Conservation (phyloP, 768 basidiomycete genomes). For the Tricholoma flavovirens region DNA sequence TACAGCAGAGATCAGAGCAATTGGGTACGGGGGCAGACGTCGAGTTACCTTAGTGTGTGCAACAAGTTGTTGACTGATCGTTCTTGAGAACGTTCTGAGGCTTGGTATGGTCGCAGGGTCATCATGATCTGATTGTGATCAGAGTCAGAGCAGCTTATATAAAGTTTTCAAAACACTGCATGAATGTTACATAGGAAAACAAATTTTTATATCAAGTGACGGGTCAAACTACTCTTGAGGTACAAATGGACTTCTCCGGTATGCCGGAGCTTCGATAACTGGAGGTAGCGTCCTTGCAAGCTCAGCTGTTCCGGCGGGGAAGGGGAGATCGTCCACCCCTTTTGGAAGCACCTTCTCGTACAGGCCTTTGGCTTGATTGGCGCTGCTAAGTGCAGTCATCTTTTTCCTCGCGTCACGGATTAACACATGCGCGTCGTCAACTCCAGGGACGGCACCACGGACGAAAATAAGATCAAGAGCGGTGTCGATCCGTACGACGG, state of each 20-base stretch:
- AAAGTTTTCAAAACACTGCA: background rate
- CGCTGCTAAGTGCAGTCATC: conserved; percentile 51
- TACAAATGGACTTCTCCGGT: conserved; percentile 73
- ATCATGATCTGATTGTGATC: conserved; percentile 5
- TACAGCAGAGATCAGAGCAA: background rate
- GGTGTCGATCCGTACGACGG: conserved; percentile 85
- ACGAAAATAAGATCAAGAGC: conserved; percentile 85
- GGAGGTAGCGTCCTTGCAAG: conserved; percentile 62
- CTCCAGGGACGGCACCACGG: conserved; percentile 85
- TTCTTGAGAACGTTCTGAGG: conserved; percentile 1
- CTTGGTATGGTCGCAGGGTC: conserved; percentile 2
- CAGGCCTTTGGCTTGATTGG: conserved; percentile 64
- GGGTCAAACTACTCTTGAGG: conserved; percentile 54
- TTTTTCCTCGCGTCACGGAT: conserved; percentile 90
- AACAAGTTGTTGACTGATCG: conserved; percentile 42
- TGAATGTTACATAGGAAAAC: background rate
- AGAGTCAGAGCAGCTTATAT: conserved; percentile 11
- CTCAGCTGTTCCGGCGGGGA: conserved; percentile 84
- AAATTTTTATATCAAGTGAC: background rate
- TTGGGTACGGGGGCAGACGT: background rate
- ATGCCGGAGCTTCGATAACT: conserved; percentile 65
- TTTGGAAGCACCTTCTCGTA: conserved; percentile 77
- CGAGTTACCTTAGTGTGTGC: conserved; percentile 44
- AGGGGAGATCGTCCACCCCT: conserved; percentile 80
- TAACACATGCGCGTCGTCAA: conserved; percentile 82